A percentile compares a stretch with the other conserved stretches of the same genome.
phyloP scores from a whole-genome alignment of 2,329 filamentous ascomycete species.

The Botrytis fragariae region DNA sequence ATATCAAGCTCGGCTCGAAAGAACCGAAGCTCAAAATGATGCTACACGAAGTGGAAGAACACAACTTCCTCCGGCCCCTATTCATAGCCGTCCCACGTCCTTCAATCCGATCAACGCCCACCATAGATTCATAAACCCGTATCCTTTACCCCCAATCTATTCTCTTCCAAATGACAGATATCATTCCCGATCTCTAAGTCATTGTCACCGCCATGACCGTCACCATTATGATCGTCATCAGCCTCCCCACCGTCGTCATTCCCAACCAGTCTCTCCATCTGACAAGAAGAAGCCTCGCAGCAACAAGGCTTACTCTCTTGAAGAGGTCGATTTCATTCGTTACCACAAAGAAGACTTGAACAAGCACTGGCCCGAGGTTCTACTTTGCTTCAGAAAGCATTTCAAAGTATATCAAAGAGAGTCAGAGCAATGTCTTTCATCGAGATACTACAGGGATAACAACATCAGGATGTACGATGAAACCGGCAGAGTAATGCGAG shows the following conservation, averaged over 20 bases:
- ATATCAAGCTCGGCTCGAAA: neutral
- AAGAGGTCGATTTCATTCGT: constrained; percentile 25
- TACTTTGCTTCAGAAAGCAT: neutral
- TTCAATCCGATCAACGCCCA: neutral
- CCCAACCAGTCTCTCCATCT: neutral
- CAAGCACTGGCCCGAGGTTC: constrained; percentile 16
- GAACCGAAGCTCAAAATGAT: neutral
- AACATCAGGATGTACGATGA: constrained; percentile 10
- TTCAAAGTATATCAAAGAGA: constrained; percentile 11
- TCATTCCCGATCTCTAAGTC: neutral
- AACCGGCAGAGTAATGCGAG: constrained; percentile 1
- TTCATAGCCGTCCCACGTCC: neutral
- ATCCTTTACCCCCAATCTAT: neutral
- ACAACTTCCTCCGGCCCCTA: constrained; percentile 3
- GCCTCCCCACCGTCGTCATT: neutral
- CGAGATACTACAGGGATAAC: constrained; percentile 24
- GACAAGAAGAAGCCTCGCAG: constrained; percentile 15
- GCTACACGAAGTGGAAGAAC: constrained; percentile 7
- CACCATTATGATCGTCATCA: neutral
- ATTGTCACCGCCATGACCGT: neutral
- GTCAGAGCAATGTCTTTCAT: constrained; percentile 21
- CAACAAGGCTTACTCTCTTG: constrained; percentile 24
- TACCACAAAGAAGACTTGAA: constrained; percentile 24
- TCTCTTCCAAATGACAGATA: neutral
- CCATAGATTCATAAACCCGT: neutral